Evolutionary conservation across 1,284 basidiomycete species (phyloP), one percentile per base, ranked within the genome.

Genomic region (Ustilago lituana): DNA sequence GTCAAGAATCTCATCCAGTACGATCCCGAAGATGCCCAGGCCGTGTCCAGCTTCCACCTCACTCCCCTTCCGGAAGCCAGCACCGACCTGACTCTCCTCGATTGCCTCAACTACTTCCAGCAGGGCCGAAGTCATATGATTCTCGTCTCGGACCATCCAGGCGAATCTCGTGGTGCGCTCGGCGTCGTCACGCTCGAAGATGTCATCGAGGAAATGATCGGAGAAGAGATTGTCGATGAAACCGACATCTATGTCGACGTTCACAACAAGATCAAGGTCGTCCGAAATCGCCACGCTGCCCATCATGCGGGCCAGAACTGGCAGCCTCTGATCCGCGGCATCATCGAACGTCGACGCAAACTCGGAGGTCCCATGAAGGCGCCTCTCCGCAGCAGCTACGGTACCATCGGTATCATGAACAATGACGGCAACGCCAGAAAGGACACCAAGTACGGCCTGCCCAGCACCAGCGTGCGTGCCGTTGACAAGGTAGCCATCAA

Each of bases 81-180:
- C 45, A 91, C 92, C 1, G 87, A 89, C 19, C 93, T 93, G 70
- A 93, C 82, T n/a, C 75, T 85, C n/a, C 77, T 85, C 8, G 84
- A 85, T 54, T 84, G 75, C 22, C 77, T 83, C 53, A 84, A 84
- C 58, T 85, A 77, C 67, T 81, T 81, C 86, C 95, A 98, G 86
- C 95, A 93, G 3, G 95, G 95, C 7, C 89, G 94, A 46, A 92
- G 93, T 0, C 95, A 98, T 83, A 86, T 98, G 68, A 86, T 98
- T 20, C 85, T 98, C 22, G 88, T 98, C 32, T 93, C 91, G 72
- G 86, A 86, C 11, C 91, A 90, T 0, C 94, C 94, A 0, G 94
- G 94, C 0, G 83, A 86, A 38, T 85, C 89, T 5, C 89, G 90
- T 15, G 93, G 93, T 37, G 93, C 89, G 2, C 53, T 78, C 26